Base-by-base conservation (phyloP, 768 basidiomycete species). In the Termitomyces sp. region DNA sequence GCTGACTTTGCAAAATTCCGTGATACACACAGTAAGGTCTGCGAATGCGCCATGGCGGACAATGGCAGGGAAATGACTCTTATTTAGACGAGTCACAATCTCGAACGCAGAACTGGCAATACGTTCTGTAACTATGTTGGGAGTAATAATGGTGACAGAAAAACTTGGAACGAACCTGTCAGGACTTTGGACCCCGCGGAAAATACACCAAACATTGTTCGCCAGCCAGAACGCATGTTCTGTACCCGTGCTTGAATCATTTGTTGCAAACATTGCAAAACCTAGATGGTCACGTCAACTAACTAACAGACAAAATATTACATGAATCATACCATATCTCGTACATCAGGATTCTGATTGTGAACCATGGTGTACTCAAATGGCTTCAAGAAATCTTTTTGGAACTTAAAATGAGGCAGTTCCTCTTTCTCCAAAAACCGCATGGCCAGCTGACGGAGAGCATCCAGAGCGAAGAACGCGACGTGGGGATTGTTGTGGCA, bases 361-460 rank as follows among this genome's bases (percentile, higher is more conserved):
- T 98, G 90, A 41, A 88, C 80, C 92, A 99, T 99, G 1, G 97
- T 95, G 68, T 97, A 88, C 71, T 98, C 95, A 67, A 98, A 99
- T 0, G 97, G 97, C 65, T 94, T 92, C 57, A 99, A 72, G 73
- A 99, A 99, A 68, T 99, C 96, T 71, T 98, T 99, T 65, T 99
- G 97, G 70, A 99, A 99, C 65, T 95, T 94, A 81, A 98, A 99
- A 73, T 98, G 94, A 2, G 94, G 85, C 56, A 99, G 68, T 69
- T 99, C 97, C 66, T 98, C 97, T 70, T 98, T 99, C 72, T 98
- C 97, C 63, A 99, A 79, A 71, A 99, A 99, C 35, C 97, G 87
- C 94, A 97, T 97, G 3, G 97, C 94, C 46, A 99, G 75, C 69
- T 99, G 97, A 18, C 97, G 86, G 11, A 99, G 80, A 4, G 97